These are phyloP conservation scores for Pseudogymnoascus sp. DNA, from an alignment of 2,329 filamentous ascomycete genomes.

Conservation along the genomic window DNA sequence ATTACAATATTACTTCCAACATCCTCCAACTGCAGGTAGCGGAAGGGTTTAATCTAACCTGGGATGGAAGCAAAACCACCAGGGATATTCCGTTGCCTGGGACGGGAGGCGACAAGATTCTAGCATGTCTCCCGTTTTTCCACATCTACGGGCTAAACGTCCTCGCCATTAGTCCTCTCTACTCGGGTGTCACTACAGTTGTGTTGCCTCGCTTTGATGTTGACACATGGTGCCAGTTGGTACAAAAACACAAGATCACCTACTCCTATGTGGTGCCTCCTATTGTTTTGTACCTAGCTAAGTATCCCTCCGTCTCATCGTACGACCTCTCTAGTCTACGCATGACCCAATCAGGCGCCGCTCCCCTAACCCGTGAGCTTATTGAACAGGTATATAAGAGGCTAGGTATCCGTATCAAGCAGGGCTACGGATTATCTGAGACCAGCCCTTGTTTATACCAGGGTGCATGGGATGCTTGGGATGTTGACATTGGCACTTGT, in stretches of 20 bases:
- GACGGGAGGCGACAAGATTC: constrained; percentile 47
- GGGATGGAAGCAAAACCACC: constrained; percentile 53
- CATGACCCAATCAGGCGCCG: constrained; percentile 79
- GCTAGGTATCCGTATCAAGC: constrained; percentile 69
- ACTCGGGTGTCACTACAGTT: constrained; percentile 56
- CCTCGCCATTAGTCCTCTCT: constrained; percentile 59
- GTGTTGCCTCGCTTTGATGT: constrained; percentile 74
- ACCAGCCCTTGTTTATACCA: constrained; percentile 53
- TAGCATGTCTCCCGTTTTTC: constrained; percentile 84
- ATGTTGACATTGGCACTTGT: constrained; percentile 77
- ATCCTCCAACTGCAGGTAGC: constrained; percentile 40
- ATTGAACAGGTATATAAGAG: constrained; percentile 67
- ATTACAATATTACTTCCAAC: constrained; percentile 21
- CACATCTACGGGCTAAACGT: constrained; percentile 75
- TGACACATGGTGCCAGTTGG: constrained; percentile 64
- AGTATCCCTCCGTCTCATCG: constrained; percentile 66
- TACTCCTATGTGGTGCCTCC: constrained; percentile 77
- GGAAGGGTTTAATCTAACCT: constrained; percentile 48
- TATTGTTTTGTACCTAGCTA: constrained; percentile 69
- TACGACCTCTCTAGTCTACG: constrained; percentile 72
- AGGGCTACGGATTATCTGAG: constrained; percentile 83
- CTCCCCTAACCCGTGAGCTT: constrained; percentile 72
- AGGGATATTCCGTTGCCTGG: constrained; percentile 47
- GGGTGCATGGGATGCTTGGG: constrained; percentile 56
- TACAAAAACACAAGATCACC: constrained; percentile 67